Evolutionary conservation across 2,329 filamentous ascomycete genomes (phyloP).

Genomic region (Capronia epimyces): DNA sequence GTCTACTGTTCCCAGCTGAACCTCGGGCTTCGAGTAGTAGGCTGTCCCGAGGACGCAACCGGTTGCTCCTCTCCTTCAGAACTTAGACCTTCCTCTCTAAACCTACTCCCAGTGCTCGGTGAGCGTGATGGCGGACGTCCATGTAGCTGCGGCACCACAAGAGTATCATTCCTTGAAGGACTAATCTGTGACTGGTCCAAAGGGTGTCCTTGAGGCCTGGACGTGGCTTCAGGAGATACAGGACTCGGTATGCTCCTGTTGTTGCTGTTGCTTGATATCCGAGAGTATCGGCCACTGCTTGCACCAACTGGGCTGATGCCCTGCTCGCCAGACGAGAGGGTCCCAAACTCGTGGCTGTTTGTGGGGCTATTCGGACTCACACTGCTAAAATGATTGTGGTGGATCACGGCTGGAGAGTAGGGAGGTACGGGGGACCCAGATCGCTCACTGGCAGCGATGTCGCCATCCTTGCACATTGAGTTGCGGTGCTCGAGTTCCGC

Average conservation of each 20-base stretch:
- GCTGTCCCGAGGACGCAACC: slow-evolving; percentile 1
- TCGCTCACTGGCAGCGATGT: slow-evolving; percentile 15
- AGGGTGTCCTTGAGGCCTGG: slow-evolving; percentile 5
- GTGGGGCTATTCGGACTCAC: slow-evolving; percentile 25
- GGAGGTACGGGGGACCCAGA: slow-evolving; percentile 26
- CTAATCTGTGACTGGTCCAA: not conserved
- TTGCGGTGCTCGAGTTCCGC: slow-evolving; percentile 24
- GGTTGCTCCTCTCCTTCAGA: slow-evolving; percentile 16
- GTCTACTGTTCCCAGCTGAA: slow-evolving; percentile 27
- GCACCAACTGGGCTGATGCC: slow-evolving; percentile 27
- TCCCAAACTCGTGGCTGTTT: slow-evolving; percentile 23
- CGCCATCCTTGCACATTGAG: slow-evolving; percentile 17
- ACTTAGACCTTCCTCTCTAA: slow-evolving; percentile 27
- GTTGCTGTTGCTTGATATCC: slow-evolving; percentile 13
- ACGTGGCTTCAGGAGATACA: slow-evolving; percentile 17
- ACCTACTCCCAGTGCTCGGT: slow-evolving; percentile 25
- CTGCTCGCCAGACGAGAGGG: slow-evolving; percentile 22
- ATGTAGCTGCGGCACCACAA: slow-evolving; percentile 19
- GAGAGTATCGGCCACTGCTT: slow-evolving; percentile 15
- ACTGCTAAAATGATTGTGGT: slow-evolving; percentile 16
- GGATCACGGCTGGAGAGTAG: slow-evolving; percentile 24
- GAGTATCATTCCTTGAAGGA: slow-evolving; percentile 5
- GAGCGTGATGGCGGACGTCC: slow-evolving; percentile 22
- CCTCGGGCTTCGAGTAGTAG: not conserved
- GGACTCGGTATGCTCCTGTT: slow-evolving; percentile 12